phyloP scores from a whole-genome alignment of 164 flowering plant genomes.

The Vitis vinifera region DNA sequence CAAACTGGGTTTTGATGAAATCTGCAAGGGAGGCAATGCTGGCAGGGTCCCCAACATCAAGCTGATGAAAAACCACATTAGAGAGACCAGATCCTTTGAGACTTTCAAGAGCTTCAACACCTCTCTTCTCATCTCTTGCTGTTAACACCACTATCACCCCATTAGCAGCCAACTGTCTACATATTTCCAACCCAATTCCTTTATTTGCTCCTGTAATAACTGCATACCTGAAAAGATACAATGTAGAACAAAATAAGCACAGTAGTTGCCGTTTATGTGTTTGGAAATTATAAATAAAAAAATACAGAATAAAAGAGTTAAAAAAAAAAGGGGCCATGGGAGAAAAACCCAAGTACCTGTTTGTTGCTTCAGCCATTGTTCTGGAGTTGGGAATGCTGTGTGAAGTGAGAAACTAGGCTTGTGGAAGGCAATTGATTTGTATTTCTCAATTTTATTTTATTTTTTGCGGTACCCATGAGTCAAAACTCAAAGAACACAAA shows the following conservation, averaged over 20 bases:
- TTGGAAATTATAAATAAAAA: background rate
- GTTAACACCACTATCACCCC: slow-evolving; percentile 32
- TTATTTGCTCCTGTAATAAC: slow-evolving; percentile 43
- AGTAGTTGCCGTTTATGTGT: background rate
- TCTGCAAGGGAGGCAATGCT: slow-evolving; percentile 33
- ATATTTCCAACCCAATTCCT: slow-evolving; percentile 35
- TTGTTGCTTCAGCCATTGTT: background rate
- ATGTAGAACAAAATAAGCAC: background rate
- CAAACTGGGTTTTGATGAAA: slow-evolving; percentile 34
- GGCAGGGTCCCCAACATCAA: slow-evolving; percentile 32
- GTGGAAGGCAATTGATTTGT: too few relatives aligned
- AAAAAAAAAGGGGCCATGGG: background rate
- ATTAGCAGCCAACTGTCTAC: slow-evolving; percentile 31
- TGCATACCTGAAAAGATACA: slow-evolving; percentile 11
- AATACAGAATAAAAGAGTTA: too few relatives aligned
- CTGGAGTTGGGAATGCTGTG: too few relatives aligned
- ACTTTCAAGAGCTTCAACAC: slow-evolving; percentile 37
- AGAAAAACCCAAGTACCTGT: background rate
- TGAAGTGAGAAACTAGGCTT: too few relatives aligned
- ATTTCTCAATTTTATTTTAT: too few relatives aligned
- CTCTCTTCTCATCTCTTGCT: slow-evolving; percentile 42
- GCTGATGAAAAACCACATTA: slow-evolving; percentile 44
- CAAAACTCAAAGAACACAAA: too few relatives aligned
- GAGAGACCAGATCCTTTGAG: slow-evolving; percentile 25
- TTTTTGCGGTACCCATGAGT: too few relatives aligned